Evolutionary conservation across 441 rosid genomes (phyloP).

Genomic region (Omphalea diandra): DNA sequence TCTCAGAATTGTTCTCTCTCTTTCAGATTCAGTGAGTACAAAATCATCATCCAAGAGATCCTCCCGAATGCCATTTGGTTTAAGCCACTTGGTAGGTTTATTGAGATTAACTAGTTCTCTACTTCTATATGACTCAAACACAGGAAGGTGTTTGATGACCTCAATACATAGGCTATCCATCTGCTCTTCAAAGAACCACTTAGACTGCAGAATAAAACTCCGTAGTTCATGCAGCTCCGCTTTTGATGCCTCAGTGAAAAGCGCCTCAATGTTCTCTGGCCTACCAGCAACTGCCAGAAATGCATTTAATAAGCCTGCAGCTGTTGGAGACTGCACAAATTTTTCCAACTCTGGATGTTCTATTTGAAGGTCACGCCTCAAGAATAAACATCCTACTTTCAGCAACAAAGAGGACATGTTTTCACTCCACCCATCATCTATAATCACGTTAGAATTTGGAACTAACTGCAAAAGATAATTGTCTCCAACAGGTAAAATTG

Average conservation of each 20-base stretch:
- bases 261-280: conserved; percentile 51
- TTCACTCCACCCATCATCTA: conserved; percentile 95
- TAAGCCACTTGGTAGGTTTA: conserved; percentile 79
- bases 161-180: conserved; percentile 66
- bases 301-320: conserved; percentile 80
- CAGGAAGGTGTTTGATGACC: conserved; percentile 79
- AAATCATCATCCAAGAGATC: conserved; percentile 88
- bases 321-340: conserved; percentile 95
- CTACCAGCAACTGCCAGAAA: conserved; percentile 75
- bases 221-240: conserved; percentile 91
- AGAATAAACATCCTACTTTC: conserved; percentile 87
- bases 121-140: conserved; percentile 82
- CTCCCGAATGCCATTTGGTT: conserved; percentile 78
- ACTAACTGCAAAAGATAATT: conserved; percentile 64
- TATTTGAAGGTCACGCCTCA: conserved; percentile 62
- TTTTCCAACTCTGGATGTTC: conserved; percentile 83
- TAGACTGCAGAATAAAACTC: conserved; percentile 91
- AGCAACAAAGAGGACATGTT: conserved; percentile 88
- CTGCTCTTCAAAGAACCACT: conserved; percentile 86
- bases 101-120: conserved; percentile 73
- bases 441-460: conserved; percentile 76
- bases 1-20: conserved; percentile 69
- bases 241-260: conserved; percentile 71
- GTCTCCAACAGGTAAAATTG: conserved; percentile 90
- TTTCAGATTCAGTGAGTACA: conserved; percentile 88